These are phyloP conservation scores for Thelonectria rubi DNA, from an alignment of 2,329 filamentous ascomycete species.

Conservation along the genomic window DNA sequence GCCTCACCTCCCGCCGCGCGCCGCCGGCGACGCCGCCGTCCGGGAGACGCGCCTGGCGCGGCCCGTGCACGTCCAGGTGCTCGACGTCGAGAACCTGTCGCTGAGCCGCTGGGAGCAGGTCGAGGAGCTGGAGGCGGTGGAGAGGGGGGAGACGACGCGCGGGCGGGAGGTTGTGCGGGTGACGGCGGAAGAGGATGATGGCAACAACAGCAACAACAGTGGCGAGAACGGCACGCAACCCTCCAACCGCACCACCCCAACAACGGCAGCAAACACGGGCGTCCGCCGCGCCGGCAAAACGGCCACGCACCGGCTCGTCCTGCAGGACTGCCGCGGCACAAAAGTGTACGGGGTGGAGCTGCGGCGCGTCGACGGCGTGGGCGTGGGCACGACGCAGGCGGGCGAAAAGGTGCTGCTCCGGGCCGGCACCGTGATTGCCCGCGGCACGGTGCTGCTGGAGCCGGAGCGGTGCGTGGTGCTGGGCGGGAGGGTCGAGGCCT, in stretches of 20 bases:
- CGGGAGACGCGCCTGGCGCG: conserved; percentile 65
- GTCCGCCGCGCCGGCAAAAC: conserved; percentile 46
- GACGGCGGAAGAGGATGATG: conserved; percentile 53
- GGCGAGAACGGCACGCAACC: conserved; percentile 37
- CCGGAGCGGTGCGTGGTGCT: conserved; percentile 73
- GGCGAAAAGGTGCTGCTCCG: conserved; percentile 83
- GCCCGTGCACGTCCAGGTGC: conserved; percentile 79
- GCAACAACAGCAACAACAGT: conserved; percentile 57
- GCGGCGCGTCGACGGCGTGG: conserved; percentile 69
- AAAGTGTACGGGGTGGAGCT: conserved; percentile 80
- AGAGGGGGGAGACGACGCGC: conserved; percentile 76
- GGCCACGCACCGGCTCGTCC: conserved; percentile 79
- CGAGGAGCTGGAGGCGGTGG: conserved; percentile 78
- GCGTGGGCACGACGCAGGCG: conserved; percentile 71
- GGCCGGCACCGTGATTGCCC: conserved; percentile 70
- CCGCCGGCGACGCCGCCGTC: conserved; percentile 61
- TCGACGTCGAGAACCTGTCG: conserved; percentile 86
- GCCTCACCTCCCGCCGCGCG: conserved; percentile 61
- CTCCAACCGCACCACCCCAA: conserved; percentile 23
- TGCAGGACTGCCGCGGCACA: conserved; percentile 81
- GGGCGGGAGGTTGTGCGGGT: conserved; percentile 86
- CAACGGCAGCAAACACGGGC: conserved; percentile 15
- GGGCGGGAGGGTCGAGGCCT: conserved; percentile 86
- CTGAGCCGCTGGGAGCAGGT: conserved; percentile 86
- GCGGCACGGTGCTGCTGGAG: conserved; percentile 83